Conservation (phyloP, 177 flowering plant genomes). For the Vitis hybrid region DNA sequence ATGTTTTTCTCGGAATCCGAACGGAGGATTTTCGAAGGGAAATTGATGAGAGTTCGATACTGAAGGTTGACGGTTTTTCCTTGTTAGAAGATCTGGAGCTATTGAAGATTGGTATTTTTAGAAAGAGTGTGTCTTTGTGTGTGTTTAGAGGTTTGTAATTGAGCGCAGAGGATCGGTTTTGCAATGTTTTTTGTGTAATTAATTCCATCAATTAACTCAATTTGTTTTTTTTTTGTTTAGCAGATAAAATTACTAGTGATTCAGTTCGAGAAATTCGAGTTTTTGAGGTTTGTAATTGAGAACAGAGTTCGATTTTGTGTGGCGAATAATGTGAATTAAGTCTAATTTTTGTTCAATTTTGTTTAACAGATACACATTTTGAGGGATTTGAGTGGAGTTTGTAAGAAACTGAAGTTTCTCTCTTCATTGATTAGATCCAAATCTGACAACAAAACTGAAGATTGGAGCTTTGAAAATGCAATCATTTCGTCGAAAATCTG, state of each 20-base stretch:
- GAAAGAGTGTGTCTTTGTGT: neutral
- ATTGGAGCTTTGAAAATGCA: constrained; percentile 13
- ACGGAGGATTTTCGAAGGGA: neutral
- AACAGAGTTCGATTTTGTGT: constrained; percentile 5
- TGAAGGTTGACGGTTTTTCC: constrained; percentile 3
- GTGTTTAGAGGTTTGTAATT: neutral
- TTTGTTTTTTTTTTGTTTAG: no score
- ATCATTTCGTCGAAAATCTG: constrained; percentile 6
- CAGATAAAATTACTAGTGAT: no score
- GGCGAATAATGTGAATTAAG: neutral
- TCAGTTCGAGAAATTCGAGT: neutral
- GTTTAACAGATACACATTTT: constrained; percentile 12
- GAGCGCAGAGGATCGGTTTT: no score
- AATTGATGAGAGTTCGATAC: constrained; percentile 3
- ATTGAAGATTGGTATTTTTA: neutral
- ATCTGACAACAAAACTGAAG: constrained; percentile 2
- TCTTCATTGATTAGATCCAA: constrained; percentile 9
- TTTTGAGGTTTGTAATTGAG: constrained; percentile 16
- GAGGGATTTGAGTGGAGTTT: constrained; percentile 4
- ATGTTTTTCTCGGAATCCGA: constrained; percentile 10
- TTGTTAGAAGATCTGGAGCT: constrained; percentile 16
- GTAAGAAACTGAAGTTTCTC: neutral
- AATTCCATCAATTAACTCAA: no score
- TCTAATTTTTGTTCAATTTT: neutral
- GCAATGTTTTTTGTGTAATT: no score